These are phyloP conservation scores for Lepidium africanum DNA, from an alignment of 345 rosid genomes.

Conservation along the genomic window DNA sequence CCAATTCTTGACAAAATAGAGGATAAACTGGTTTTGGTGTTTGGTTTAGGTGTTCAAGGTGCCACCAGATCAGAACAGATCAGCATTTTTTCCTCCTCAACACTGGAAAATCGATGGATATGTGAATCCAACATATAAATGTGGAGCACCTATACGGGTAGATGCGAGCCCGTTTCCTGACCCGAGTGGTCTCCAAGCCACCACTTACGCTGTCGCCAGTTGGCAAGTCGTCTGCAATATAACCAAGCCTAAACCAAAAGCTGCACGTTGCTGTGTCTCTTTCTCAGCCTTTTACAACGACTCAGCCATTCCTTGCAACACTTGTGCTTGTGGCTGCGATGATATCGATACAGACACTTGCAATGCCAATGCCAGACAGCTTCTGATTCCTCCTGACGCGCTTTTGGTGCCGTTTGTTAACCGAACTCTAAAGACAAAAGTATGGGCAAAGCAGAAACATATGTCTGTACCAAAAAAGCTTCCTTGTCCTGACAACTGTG, in stretches of 20 bases:
- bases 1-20: too few relatives aligned
- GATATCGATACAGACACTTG: conserved; percentile 41
- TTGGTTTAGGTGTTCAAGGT: conserved; percentile 54
- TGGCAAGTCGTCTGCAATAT: conserved; percentile 86
- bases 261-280: conserved; percentile 75
- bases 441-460: conserved; percentile 65
- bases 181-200: conserved; percentile 55
- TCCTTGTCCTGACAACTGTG: conserved; percentile 93
- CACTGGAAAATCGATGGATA: conserved; percentile 65
- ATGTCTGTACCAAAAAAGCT: conserved; percentile 39
- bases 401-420: conserved; percentile 64
- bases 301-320: conserved; percentile 71
- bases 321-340: conserved; percentile 89
- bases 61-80: conserved; percentile 66
- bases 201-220: conserved; percentile 51
- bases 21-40: conserved; percentile 7
- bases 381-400: conserved; percentile 76
- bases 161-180: conserved; percentile 72
- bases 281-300: conserved; percentile 85
- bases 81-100: conserved; percentile 63
- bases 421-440: conserved; percentile 55
- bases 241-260: conserved; percentile 45
- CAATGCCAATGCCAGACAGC: conserved; percentile 34
- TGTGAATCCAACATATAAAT: conserved; percentile 59
- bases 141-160: conserved; percentile 64